Percentiles rank a stretch among this genome's conserved stretches.
These are phyloP conservation scores for Sporothrix curviconia DNA, from an alignment of 2,329 filamentous ascomycete genomes.

Conservation along the genomic window DNA sequence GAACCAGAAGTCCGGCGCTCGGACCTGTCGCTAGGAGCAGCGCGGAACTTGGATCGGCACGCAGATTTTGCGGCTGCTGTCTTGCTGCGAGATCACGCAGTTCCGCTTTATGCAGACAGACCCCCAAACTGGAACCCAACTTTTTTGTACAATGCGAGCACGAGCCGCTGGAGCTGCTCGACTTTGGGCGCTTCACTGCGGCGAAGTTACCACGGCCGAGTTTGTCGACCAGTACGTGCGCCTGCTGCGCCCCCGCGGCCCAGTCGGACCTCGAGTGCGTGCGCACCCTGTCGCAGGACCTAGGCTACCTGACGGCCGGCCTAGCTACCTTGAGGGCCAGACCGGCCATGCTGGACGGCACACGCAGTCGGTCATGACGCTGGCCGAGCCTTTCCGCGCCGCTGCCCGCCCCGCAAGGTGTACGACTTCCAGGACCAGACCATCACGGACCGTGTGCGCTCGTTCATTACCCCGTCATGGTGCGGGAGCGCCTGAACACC, in stretches of 20 bases:
- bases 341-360: constrained; percentile 83
- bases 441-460: constrained; percentile 87
- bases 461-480: constrained; percentile 87
- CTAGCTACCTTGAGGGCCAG: no score
- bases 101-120: constrained; percentile 99
- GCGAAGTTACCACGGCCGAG: constrained; percentile 69
- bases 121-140: constrained; percentile 99
- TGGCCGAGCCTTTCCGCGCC: constrained; percentile 82
- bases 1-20: constrained; percentile 64
- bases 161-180: constrained; percentile 76
- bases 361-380: constrained; percentile 75
- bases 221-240: constrained; percentile 78
- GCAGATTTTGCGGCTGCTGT: constrained; percentile 86
- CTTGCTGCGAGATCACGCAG: constrained; percentile 83
- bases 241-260: constrained; percentile 73
- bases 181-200: constrained; percentile 96
- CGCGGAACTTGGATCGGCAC: constrained; percentile 96
- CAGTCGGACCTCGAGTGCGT: constrained; percentile 59
- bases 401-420: constrained; percentile 67
- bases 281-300: constrained; percentile 60
- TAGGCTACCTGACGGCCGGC: constrained; percentile 92
- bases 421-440: constrained; percentile 95
- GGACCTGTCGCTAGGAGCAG: constrained; percentile 70
- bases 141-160: constrained; percentile 79
- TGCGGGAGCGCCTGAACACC: constrained; percentile 76